These are phyloP conservation scores for Globisporangium irregulare DNA, from an alignment of 352 stramenopile species.

Conservation along the genomic window DNA sequence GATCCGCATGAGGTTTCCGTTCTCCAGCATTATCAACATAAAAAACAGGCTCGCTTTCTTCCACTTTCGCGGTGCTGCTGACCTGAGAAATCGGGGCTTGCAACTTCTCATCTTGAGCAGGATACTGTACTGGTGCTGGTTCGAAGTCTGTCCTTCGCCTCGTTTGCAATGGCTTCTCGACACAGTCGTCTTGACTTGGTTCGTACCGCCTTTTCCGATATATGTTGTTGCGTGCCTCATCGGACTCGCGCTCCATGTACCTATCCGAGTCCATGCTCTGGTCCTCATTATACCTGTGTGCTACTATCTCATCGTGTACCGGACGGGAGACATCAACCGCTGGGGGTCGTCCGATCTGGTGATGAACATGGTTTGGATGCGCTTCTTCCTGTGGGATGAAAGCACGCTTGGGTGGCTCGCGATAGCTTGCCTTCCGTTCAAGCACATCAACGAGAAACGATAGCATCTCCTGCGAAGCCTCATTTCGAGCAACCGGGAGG, in stretches of 20 bases:
- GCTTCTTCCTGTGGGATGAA: not conserved
- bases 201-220: slow-evolving; percentile 20
- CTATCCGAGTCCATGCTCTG: slow-evolving; percentile 6
- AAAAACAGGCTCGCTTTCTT: slow-evolving; percentile 1
- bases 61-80: not conserved
- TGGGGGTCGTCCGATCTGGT: not conserved
- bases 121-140: not conserved
- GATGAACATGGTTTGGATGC: not conserved
- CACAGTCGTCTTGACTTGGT: slow-evolving; percentile 9
- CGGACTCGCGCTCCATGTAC: not conserved
- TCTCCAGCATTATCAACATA: slow-evolving; percentile 49
- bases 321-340: not conserved
- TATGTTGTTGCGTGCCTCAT: slow-evolving; percentile 1
- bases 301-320: not conserved
- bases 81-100: not conserved
- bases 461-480: slow-evolving; percentile 42
- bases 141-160: slow-evolving; percentile 4
- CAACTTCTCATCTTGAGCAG: not conserved
- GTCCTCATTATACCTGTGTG: not conserved
- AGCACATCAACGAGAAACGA: slow-evolving; percentile 39
- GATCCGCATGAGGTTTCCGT: slow-evolving; percentile 16
- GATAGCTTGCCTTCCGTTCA: slow-evolving; percentile 20
- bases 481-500: slow-evolving; percentile 29
- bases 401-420: not conserved
- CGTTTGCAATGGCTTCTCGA: slow-evolving; percentile 2